phyloP scores from a whole-genome alignment of 768 basidiomycete genomes.

The Phylloporus sp. region DNA sequence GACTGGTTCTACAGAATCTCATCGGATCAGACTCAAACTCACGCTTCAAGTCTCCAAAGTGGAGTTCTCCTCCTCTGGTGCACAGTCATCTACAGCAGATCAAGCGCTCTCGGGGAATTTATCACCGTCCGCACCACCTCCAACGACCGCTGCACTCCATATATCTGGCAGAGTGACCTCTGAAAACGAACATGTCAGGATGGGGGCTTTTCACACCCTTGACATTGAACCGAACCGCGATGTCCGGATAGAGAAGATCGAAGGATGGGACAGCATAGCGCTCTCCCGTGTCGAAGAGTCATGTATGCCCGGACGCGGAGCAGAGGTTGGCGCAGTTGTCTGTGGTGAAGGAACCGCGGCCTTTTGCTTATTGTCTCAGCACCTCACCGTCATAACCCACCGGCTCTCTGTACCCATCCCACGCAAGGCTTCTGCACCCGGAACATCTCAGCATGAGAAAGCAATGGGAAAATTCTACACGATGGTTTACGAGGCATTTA shows the following conservation, averaged over 20 bases:
- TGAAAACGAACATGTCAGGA: conserved; percentile 86
- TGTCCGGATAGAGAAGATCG: conserved; percentile 80
- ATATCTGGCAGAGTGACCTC: conserved; percentile 81
- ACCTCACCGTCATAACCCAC: conserved; percentile 93
- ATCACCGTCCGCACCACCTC: conserved; percentile 31
- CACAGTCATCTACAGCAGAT: conserved; percentile 45
- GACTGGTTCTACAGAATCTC: conserved; percentile 93
- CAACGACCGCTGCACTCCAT: conserved; percentile 61
- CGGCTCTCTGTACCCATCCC: conserved; percentile 87
- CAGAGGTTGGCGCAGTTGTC: conserved; percentile 94
- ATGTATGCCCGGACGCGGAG: conserved; percentile 89
- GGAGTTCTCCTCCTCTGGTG: conserved; percentile 73
- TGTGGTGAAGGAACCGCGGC: conserved; percentile 95
- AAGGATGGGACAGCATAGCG: conserved; percentile 93
- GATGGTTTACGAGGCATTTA: conserved; percentile 80
- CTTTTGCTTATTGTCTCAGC: conserved; percentile 92
- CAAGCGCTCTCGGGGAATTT: conserved; percentile 30
- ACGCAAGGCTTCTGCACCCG: conserved; percentile 81
- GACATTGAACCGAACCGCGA: conserved; percentile 91
- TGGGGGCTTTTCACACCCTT: conserved; percentile 93
- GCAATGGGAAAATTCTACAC: conserved; percentile 80
- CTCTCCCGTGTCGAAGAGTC: conserved; percentile 79
- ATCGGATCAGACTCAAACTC: conserved; percentile 79
- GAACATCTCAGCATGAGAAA: conserved; percentile 87
- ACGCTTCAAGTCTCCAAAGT: conserved; percentile 78